A percentile compares a stretch with the other conserved stretches of the same genome.
These are phyloP conservation scores for Colletotrichum eleusines DNA, from an alignment of 2,329 filamentous ascomycete genomes.

Conservation along the genomic window DNA sequence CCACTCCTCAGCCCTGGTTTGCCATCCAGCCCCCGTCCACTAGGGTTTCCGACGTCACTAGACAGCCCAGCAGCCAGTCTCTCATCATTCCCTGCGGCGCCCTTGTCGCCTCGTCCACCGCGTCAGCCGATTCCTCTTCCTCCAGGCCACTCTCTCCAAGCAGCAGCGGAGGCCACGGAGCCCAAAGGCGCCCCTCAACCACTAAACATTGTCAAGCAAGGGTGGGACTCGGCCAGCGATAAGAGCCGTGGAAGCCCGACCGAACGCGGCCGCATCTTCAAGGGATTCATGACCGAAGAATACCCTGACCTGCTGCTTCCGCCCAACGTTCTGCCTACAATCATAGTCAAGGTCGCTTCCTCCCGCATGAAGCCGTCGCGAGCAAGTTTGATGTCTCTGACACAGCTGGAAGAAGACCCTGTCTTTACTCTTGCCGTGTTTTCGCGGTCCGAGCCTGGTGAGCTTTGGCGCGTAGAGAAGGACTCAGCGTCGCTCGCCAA, in stretches of 20 bases:
- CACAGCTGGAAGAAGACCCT: slow-evolving; percentile 87
- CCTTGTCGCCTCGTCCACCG: slow-evolving; percentile 79
- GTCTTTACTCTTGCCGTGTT: slow-evolving; percentile 93
- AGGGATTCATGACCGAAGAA: slow-evolving; percentile 84
- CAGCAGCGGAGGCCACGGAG: slow-evolving; percentile 55
- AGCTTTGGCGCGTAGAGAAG: slow-evolving; percentile 96
- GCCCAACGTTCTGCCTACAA: slow-evolving; percentile 88
- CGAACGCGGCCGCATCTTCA: slow-evolving; percentile 72
- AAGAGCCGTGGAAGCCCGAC: slow-evolving; percentile 54
- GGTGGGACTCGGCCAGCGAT: slow-evolving; percentile 47
- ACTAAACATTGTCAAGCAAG: slow-evolving; percentile 54
- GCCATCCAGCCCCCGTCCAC: slow-evolving; percentile 70
- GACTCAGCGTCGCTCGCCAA: slow-evolving; percentile 84
- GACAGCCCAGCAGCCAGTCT: slow-evolving; percentile 63
- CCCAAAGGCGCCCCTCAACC: slow-evolving; percentile 58
- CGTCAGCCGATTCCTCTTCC: slow-evolving; percentile 80
- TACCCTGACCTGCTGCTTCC: slow-evolving; percentile 88
- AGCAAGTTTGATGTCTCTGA: slow-evolving; percentile 84
- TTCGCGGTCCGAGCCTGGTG: slow-evolving; percentile 78
- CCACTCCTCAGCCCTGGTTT: slow-evolving; percentile 70
- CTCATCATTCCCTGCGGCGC: slow-evolving; percentile 69
- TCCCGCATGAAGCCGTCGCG: slow-evolving; percentile 95
- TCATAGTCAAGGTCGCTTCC: slow-evolving; percentile 89
- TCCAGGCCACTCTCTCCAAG: slow-evolving; percentile 74
- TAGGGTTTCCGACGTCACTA: slow-evolving; percentile 45